Percentiles rank a stretch among this genome's conserved stretches.
These are phyloP conservation scores for Lepidium campestre DNA, from an alignment of 441 rosid genomes.

Conservation along the genomic window DNA sequence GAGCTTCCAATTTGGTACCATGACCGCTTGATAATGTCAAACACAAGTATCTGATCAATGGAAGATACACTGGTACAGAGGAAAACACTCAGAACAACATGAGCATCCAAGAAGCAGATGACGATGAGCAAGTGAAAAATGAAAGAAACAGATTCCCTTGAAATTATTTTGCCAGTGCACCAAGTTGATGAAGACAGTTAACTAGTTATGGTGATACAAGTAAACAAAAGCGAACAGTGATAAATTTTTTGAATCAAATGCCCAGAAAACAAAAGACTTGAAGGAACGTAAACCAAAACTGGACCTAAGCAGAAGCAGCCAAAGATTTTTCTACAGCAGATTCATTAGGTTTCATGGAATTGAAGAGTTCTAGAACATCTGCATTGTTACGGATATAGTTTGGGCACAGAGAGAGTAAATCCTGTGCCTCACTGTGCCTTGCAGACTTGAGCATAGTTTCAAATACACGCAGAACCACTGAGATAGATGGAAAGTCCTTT, in stretches of 20 bases:
- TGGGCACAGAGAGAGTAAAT: conserved; percentile 67
- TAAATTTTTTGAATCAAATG: not conserved
- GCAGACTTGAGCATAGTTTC: conserved; percentile 59
- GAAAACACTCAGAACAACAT: not conserved
- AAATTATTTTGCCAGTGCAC: conserved; percentile 24
- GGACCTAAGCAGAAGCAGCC: conserved; percentile 26
- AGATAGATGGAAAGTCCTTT: conserved; percentile 61
- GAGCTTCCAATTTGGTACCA: not conserved
- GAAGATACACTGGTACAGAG: not conserved
- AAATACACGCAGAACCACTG: conserved; percentile 58
- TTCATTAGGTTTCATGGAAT: conserved; percentile 41
- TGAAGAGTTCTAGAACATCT: conserved; percentile 76
- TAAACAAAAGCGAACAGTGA: conserved; percentile 4
- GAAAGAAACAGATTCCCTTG: conserved; percentile 13
- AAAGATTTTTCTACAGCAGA: conserved; percentile 15
- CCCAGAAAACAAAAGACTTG: conserved; percentile 1
- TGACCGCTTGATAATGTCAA: not conserved
- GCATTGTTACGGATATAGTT: conserved; percentile 58
- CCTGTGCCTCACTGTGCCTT: conserved; percentile 67
- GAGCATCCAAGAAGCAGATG: not conserved
- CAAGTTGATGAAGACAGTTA: conserved; percentile 14
- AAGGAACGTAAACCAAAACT: conserved; percentile 13
- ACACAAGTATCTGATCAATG: not conserved
- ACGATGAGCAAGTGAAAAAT: not conserved
- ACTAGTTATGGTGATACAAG: conserved; percentile 22